These are phyloP conservation scores for Globisporangium nagaii DNA, from an alignment of 352 stramenopile species.

Conservation along the genomic window DNA sequence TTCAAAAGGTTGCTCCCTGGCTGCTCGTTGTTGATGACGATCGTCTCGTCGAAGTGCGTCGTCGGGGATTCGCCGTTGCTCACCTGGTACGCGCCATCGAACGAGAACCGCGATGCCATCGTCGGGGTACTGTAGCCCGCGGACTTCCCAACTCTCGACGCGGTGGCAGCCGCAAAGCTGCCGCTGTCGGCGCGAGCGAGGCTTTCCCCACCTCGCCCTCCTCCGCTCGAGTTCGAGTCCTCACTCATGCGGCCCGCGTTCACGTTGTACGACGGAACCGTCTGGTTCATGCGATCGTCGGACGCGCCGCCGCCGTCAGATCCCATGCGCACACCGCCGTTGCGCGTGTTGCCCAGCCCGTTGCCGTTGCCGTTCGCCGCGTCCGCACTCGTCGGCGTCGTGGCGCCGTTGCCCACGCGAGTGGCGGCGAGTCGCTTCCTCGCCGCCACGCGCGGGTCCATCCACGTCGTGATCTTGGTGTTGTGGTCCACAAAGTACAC, in stretches of 20 bases:
- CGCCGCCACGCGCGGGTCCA: conserved; percentile 60
- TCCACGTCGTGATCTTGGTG: conserved; percentile 68
- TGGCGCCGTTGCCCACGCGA: conserved; percentile 12
- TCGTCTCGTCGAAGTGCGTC: conserved; percentile 4
- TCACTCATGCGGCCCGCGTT: conserved; percentile 4
- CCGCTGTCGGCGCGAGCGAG: not conserved
- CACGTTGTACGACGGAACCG: not conserved
- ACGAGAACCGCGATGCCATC: not conserved
- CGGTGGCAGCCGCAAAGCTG: not conserved
- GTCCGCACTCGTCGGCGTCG: conserved; percentile 6
- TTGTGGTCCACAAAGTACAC: conserved; percentile 85
- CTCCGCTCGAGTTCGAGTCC: conserved; percentile 10
- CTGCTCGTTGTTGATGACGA: not conserved
- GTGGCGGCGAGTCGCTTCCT: not conserved
- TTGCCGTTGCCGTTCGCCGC: conserved; percentile 4
- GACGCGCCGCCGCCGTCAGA: not conserved
- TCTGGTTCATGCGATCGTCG: conserved; percentile 2
- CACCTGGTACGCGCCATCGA: not conserved
- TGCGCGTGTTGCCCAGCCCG: not conserved
- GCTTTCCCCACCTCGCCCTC: not conserved
- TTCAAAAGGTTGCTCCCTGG: conserved; percentile 6
- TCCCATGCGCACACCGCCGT: not conserved
- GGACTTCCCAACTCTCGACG: not conserved
- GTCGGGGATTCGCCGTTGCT: not conserved
- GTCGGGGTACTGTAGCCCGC: not conserved